phyloP scores from a whole-genome alignment of 2,329 filamentous ascomycete genomes.

The Botrytis fragariae region DNA sequence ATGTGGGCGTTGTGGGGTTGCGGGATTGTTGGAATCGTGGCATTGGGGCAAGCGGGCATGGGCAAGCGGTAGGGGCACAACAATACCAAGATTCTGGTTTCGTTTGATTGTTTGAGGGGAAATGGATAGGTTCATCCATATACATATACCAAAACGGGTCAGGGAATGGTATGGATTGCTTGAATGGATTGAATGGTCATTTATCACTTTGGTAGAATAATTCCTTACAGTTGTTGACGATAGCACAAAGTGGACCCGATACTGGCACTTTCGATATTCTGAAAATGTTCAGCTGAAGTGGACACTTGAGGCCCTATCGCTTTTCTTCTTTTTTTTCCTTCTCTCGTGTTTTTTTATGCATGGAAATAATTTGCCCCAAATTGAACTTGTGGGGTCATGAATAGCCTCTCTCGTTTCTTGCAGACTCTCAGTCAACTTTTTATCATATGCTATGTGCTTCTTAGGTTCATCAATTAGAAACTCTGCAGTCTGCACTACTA shows the following conservation, averaged over 20 bases:
- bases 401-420: background rate
- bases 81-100: conserved; percentile 17
- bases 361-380: background rate
- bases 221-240: conserved; percentile 5
- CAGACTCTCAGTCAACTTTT: background rate
- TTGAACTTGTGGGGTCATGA: background rate
- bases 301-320: background rate
- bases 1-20: conserved; percentile 14
- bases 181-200: conserved; percentile 7
- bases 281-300: background rate
- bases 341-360: background rate
- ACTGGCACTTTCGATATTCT: background rate
- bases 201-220: conserved; percentile 11
- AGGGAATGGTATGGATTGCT: conserved; percentile 6
- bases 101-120: conserved; percentile 11
- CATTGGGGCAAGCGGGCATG: conserved; percentile 14
- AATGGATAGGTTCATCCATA: conserved; percentile 7
- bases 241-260: background rate
- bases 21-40: background rate
- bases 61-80: conserved; percentile 13
- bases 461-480: background rate
- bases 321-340: background rate
- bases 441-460: background rate
- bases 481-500: background rate
- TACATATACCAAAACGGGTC: conserved; percentile 16